Evolutionary conservation across 352 stramenopile genomes (phyloP), one percentile per base, ranked within the genome.

Genomic region (Pythium plurisporium): DNA sequence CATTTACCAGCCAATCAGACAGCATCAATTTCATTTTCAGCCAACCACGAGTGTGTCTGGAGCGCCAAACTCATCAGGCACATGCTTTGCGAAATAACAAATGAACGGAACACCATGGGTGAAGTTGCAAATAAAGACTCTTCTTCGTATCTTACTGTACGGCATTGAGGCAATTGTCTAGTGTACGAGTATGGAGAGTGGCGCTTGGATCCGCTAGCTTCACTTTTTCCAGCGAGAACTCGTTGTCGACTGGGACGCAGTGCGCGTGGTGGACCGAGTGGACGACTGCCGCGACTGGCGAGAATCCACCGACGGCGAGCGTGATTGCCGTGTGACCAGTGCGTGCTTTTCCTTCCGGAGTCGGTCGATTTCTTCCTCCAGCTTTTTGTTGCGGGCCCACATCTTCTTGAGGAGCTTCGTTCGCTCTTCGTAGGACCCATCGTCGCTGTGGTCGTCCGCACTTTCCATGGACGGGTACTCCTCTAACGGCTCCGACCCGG

Each of bases 371-470:
- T 79, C 70, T 20, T 68, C 64, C 51, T 79, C 55, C 20, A 89
- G 68, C 29, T 70, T 43, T 25, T 80, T 79, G 62, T 79, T 74
- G 37, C 61, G 72, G 15, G 60, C 49, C 58, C 65, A 80, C 71
- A 89, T 75, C 20, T 72, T 72, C 45, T 62, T 75, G 40, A 91
- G 54, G 2, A 87, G 56, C 25, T 76, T 55, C 36, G 73, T 69
- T 33, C 64, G 61, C 54, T 64, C 70, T n/a, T 68, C 64, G 25
- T 74, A 64, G 31, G 44, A 67, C 17, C 58, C 60, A 20, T 65
- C 64, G n/a, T 64, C 50, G 36, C 51, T 67, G 19, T 29, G 27
- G 22, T 60, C 37, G 19, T 70, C 63, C 22, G 67, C 63, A 19
- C 51, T 43, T 23, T 72, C 55, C 23, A 64, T 23, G 9, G 61